Conservation (phyloP, 1,284 basidiomycete genomes). For the Schizophyllum amplum region DNA sequence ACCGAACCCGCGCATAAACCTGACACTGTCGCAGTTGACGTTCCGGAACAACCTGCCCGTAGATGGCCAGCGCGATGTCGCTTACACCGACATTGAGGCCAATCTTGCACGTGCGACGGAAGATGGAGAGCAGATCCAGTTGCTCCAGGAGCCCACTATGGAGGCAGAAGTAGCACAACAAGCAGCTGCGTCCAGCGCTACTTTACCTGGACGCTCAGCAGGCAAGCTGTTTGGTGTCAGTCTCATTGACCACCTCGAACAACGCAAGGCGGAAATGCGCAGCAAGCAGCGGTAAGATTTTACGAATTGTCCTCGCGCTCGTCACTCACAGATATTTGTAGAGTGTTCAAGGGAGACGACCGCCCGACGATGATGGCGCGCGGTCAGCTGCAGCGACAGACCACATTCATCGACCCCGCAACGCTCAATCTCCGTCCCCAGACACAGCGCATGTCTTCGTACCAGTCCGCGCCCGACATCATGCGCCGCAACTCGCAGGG, state of each 20-base stretch:
- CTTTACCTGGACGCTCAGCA: background rate
- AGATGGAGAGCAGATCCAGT: conserved; percentile 58
- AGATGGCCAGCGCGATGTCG: conserved; percentile 54
- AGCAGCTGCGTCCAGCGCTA: conserved; percentile 18
- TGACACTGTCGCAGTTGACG: conserved; percentile 69
- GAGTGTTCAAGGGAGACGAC: conserved; percentile 67
- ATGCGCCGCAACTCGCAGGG: conserved; percentile 40
- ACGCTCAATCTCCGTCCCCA: conserved; percentile 40
- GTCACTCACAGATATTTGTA: conserved; percentile 19
- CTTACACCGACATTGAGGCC: conserved; percentile 51
- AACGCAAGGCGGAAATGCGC: conserved; percentile 66
- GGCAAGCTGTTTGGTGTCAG: conserved; percentile 75
- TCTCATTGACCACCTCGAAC: conserved; percentile 74
- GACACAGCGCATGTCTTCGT: conserved; percentile 35
- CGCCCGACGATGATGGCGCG: conserved; percentile 82
- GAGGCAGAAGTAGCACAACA: conserved; percentile 37
- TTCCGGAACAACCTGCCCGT: conserved; percentile 69
- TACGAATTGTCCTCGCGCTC: conserved; percentile 2
- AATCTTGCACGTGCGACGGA: conserved; percentile 55
- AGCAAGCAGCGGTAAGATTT: conserved; percentile 60
- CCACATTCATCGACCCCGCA: conserved; percentile 66
- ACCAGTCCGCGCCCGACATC: conserved; percentile 24
- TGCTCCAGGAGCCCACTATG: conserved; percentile 31
- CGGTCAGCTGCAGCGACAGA: conserved; percentile 39
- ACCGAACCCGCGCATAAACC: conserved; percentile 64